Evolutionary conservation across 163 green algal genomes (phyloP).

Genomic region (Prototheca wickerhamii): DNA sequence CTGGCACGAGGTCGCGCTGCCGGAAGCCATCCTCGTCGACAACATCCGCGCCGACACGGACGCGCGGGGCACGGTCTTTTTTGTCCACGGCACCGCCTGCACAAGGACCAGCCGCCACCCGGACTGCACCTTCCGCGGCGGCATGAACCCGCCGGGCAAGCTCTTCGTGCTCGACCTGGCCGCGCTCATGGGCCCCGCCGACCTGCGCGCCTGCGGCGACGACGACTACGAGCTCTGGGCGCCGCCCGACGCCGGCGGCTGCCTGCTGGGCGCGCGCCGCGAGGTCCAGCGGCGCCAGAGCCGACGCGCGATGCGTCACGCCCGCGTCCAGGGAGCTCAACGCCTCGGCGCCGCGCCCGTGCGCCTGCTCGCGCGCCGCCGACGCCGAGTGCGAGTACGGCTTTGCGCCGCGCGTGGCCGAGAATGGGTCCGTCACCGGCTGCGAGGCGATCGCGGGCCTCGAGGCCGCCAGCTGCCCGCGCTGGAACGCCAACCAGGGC

Average conservation of each 20-base stretch:
- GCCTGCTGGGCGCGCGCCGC: slow-evolving; percentile 34
- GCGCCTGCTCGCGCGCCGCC: slow-evolving; percentile 22
- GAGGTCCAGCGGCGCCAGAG: slow-evolving; percentile 23
- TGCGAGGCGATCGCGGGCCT: slow-evolving; percentile 24
- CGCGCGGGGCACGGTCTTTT: slow-evolving; percentile 28
- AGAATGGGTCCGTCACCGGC: not conserved
- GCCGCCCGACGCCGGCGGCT: slow-evolving; percentile 12
- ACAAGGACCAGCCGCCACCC: slow-evolving; percentile 18
- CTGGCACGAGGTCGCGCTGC: slow-evolving; percentile 51
- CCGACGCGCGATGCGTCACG: slow-evolving; percentile 33
- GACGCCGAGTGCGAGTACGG: slow-evolving; percentile 48
- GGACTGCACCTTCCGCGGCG: slow-evolving; percentile 13
- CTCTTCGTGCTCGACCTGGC: slow-evolving; percentile 37
- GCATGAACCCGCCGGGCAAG: slow-evolving; percentile 14
- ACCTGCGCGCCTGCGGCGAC: slow-evolving; percentile 17
- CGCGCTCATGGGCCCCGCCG: slow-evolving; percentile 27
- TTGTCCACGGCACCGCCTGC: slow-evolving; percentile 43
- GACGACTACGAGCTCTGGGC: slow-evolving; percentile 42
- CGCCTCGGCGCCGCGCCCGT: not conserved
- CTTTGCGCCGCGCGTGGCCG: slow-evolving; percentile 12
- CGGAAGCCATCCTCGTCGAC: slow-evolving; percentile 45
- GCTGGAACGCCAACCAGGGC: slow-evolving; percentile 4
- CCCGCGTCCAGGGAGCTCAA: slow-evolving; percentile 8
- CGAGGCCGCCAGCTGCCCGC: slow-evolving; percentile 4
- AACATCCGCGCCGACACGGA: slow-evolving; percentile 65